phyloP scores from a whole-genome alignment of 176 grass and related monocot genomes.

The Alloteropsis semialata region DNA sequence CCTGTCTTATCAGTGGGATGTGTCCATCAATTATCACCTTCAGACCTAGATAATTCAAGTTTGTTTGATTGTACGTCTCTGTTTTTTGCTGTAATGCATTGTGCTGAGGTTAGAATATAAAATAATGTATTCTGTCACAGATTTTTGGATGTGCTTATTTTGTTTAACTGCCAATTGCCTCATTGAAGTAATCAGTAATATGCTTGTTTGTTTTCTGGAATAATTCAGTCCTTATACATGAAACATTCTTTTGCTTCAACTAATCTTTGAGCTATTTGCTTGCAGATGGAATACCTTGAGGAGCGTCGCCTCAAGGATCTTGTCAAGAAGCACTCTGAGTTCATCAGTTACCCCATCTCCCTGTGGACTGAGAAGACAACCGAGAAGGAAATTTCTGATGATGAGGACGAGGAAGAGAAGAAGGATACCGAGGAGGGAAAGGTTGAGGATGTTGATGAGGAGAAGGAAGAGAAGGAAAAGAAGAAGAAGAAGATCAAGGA shows the following conservation, averaged over 20 bases:
- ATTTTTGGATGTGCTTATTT: background rate
- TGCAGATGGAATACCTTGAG: slow-evolving; percentile 85
- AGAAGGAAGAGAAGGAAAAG: slow-evolving; percentile 79
- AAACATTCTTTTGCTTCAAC: background rate
- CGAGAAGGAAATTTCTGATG: slow-evolving; percentile 88
- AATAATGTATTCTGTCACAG: background rate
- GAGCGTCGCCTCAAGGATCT: slow-evolving; percentile 87
- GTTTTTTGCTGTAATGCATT: background rate
- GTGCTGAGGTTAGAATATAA: background rate
- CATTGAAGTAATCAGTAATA: background rate
- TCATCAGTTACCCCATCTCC: slow-evolving; percentile 95
- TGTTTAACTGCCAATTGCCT: background rate
- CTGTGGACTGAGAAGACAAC: slow-evolving; percentile 92
- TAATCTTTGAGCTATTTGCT: background rate
- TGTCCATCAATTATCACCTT: background rate
- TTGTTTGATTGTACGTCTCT: background rate
- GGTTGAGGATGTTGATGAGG: slow-evolving; percentile 87
- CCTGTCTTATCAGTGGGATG: background rate
- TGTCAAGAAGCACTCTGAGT: slow-evolving; percentile 92
- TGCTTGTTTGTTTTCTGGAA: background rate
- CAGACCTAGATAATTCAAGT: background rate
- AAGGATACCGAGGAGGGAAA: slow-evolving; percentile 88
- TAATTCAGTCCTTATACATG: no score
- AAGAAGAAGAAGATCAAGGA: slow-evolving; percentile 97
- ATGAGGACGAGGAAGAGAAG: slow-evolving; percentile 92